A percentile compares a stretch with the other conserved stretches of the same genome.
These are phyloP conservation scores for Hymenochaete sp. DNA, from an alignment of 1,284 basidiomycete species.

Conservation along the genomic window DNA sequence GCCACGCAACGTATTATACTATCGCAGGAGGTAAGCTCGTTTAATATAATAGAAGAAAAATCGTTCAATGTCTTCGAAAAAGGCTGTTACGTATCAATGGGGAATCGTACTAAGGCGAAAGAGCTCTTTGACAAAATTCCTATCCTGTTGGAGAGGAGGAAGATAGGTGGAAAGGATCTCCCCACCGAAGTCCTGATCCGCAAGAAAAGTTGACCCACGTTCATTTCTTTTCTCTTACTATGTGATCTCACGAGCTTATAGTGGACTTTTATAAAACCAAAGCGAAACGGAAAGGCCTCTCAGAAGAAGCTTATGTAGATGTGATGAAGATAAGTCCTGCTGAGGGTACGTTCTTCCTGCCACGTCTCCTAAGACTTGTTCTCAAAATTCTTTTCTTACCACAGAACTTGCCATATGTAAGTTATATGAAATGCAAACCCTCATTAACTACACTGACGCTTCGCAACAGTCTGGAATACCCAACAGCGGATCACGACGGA, in stretches of 20 bases:
- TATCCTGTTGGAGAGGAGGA: constrained; percentile 46
- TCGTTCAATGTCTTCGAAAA: constrained; percentile 3
- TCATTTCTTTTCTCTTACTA: neutral
- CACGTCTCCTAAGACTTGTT: neutral
- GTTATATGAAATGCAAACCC: constrained; percentile 21
- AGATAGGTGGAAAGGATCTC: constrained; percentile 56
- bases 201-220: constrained; percentile 46
- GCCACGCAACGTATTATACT: constrained; percentile 69
- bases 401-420: constrained; percentile 55
- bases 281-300: constrained; percentile 43
- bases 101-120: constrained; percentile 46
- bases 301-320: constrained; percentile 40
- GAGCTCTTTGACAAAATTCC: constrained; percentile 55
- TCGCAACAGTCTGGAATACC: constrained; percentile 63
- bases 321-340: constrained; percentile 57
- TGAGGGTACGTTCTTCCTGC: constrained; percentile 40
- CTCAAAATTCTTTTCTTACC: neutral
- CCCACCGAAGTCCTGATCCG: constrained; percentile 69
- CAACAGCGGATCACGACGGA: constrained; percentile 46
- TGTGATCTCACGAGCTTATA: constrained; percentile 23
- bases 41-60: constrained; percentile 3
- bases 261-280: constrained; percentile 69
- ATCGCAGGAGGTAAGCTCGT: constrained; percentile 48
- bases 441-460: constrained; percentile 5
- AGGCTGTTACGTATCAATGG: constrained; percentile 55